Conservation (phyloP, 139 green algal species). For the Chlorella sorokiniana region DNA sequence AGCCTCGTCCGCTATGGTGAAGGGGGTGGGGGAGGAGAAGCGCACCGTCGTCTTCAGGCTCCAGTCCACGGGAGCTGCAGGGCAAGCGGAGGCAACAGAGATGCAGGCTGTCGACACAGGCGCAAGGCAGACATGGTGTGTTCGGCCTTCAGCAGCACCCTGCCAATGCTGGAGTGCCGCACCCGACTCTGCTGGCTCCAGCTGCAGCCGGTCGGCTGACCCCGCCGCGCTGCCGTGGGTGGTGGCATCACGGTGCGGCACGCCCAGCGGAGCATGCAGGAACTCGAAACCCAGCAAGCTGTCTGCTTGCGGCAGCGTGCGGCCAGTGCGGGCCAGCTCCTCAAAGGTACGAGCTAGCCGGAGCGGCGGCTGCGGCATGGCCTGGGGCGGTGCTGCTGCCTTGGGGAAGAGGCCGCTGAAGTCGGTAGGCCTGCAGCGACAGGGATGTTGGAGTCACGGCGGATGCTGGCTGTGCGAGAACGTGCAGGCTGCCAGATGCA, state of each 20-base stretch:
- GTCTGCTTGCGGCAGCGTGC: background rate
- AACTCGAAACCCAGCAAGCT: background rate
- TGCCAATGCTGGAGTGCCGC: too few species aligned
- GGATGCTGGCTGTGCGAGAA: too few species aligned
- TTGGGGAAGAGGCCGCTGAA: conserved; percentile 37
- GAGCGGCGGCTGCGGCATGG: background rate
- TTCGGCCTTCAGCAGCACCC: background rate
- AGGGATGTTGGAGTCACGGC: background rate
- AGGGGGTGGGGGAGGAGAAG: conserved; percentile 39
- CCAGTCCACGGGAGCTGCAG: conserved; percentile 44
- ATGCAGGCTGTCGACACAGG: background rate
- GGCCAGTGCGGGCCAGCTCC: background rate
- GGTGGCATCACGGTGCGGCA: too few species aligned
- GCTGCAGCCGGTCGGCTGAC: too few species aligned
- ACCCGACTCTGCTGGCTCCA: too few species aligned
- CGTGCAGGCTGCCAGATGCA: background rate
- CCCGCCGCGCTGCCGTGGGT: too few species aligned
- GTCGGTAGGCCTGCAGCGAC: conserved; percentile 10
- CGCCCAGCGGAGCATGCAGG: background rate
- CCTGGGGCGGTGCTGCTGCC: background rate
- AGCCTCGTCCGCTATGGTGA: conserved; percentile 32
- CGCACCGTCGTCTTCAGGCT: conserved; percentile 40
- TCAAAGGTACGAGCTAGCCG: conserved; percentile 22
- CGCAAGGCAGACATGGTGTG: background rate
- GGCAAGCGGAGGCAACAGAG: too few species aligned